Conservation (phyloP, 2,329 filamentous ascomycete genomes). For the Daldinia sp. region DNA sequence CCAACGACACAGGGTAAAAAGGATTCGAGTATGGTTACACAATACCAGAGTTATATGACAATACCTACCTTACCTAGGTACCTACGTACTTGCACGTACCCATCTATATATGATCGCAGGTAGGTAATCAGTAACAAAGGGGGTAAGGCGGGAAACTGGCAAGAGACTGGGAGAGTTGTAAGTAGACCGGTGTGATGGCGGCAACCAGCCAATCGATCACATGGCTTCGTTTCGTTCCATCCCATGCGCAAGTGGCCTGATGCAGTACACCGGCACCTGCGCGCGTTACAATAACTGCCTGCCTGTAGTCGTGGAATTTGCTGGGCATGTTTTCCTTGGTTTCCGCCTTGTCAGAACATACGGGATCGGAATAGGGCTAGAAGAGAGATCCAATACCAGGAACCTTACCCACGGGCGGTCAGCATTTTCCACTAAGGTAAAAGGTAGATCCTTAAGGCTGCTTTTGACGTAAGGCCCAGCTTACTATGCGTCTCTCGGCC, state of each 20-base stretch:
- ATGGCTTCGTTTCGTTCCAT: constrained; percentile 18
- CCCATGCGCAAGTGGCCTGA: constrained; percentile 15
- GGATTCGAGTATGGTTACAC: constrained; percentile 23
- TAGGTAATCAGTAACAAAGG: background rate
- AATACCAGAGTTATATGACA: background rate
- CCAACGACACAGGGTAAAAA: background rate
- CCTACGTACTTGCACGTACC: background rate
- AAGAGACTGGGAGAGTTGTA: background rate
- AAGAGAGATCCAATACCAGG: background rate
- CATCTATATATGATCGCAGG: background rate
- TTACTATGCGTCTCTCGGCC: constrained; percentile 35
- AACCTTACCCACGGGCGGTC: constrained; percentile 1
- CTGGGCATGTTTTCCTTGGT: background rate
- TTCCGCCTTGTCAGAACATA: background rate
- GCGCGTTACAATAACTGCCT: background rate
- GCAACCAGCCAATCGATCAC: constrained; percentile 15
- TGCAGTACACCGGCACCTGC: constrained; percentile 3
- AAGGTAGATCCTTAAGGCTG: background rate
- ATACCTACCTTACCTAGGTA: background rate
- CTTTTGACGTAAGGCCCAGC: constrained; percentile 11
- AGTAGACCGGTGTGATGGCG: constrained; percentile 22
- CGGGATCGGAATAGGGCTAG: background rate
- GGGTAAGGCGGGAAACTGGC: background rate
- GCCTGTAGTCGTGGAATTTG: background rate
- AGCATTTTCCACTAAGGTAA: background rate